phyloP scores from a whole-genome alignment of 148 eudicot genomes.

The Camellia lanceoleosa region DNA sequence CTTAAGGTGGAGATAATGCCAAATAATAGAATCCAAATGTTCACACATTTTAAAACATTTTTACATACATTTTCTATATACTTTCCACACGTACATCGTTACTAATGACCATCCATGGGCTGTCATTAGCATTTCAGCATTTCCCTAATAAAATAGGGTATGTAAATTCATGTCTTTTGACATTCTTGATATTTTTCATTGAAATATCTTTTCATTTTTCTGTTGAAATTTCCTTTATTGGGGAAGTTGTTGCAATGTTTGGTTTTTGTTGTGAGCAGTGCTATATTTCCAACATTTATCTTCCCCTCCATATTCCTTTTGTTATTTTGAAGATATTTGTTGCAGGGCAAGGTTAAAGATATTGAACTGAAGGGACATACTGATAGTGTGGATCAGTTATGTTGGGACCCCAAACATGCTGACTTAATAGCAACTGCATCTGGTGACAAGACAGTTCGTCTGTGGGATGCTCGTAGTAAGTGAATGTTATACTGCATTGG shows the following conservation, averaged over 20 bases:
- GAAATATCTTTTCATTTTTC: background rate
- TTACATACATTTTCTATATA: too few relatives aligned
- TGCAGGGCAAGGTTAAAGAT: constrained; percentile 89
- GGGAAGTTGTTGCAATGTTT: background rate
- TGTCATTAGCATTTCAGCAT: too few relatives aligned
- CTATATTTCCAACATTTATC: constrained; percentile 1
- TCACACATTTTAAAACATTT: too few relatives aligned
- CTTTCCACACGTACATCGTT: too few relatives aligned
- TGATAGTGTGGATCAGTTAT: constrained; percentile 97
- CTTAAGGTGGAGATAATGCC: too few relatives aligned
- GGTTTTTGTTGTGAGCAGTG: background rate
- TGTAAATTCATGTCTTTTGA: background rate
- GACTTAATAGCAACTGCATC: constrained; percentile 96
- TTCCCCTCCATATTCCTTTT: background rate
- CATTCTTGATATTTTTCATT: background rate
- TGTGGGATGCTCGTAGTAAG: constrained; percentile 99
- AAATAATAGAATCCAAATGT: too few relatives aligned
- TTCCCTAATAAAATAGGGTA: background rate
- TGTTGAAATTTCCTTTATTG: background rate
- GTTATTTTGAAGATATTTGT: constrained; percentile 11
- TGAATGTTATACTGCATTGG: background rate
- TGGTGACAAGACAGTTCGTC: constrained; percentile 93
- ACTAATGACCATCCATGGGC: too few relatives aligned
- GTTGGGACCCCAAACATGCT: constrained; percentile 97
- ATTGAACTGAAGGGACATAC: constrained; percentile 91